Conservation (phyloP, 345 rosid species). For the Ricinus communis region DNA sequence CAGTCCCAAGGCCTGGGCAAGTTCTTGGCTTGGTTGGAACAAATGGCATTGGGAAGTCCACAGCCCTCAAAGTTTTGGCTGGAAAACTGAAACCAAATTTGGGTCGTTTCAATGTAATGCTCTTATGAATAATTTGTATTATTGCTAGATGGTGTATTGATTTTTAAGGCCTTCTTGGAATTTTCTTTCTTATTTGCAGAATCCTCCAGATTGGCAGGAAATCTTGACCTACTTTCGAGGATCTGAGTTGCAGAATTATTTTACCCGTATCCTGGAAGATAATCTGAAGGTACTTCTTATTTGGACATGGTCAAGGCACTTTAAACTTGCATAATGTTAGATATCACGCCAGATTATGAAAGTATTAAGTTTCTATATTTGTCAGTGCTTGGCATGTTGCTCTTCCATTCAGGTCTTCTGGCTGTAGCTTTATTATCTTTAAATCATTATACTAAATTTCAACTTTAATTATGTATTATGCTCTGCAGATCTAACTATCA, state of each 20-base stretch:
- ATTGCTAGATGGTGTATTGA: constrained; percentile 11
- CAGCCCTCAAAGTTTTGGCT: constrained; percentile 92
- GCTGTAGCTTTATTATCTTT: not conserved
- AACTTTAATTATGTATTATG: not conserved
- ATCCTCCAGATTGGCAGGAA: constrained; percentile 99
- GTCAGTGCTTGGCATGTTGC: not conserved
- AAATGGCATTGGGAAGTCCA: constrained; percentile 96
- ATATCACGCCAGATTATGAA: not conserved
- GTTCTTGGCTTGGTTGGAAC: constrained; percentile 99
- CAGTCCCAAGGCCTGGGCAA: constrained; percentile 98
- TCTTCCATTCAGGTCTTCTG: not conserved
- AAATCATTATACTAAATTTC: not conserved
- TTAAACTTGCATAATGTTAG: not conserved
- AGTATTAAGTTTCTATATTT: not conserved
- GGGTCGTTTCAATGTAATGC: constrained; percentile 81
- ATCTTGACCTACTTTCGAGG: constrained; percentile 95
- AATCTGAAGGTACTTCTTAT: constrained; percentile 69
- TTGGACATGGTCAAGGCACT: not conserved
- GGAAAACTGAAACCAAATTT: constrained; percentile 96
- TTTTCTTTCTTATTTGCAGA: constrained; percentile 44
- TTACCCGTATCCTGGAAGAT: constrained; percentile 94
- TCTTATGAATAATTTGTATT: constrained; percentile 11
- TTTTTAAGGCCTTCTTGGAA: not conserved
- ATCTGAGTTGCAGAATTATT: constrained; percentile 93
- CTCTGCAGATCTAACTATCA: not conserved